These are phyloP conservation scores for Umbelopsis vinacea DNA, from an alignment of 192 early-diverging fungal genomes.

Conservation along the genomic window DNA sequence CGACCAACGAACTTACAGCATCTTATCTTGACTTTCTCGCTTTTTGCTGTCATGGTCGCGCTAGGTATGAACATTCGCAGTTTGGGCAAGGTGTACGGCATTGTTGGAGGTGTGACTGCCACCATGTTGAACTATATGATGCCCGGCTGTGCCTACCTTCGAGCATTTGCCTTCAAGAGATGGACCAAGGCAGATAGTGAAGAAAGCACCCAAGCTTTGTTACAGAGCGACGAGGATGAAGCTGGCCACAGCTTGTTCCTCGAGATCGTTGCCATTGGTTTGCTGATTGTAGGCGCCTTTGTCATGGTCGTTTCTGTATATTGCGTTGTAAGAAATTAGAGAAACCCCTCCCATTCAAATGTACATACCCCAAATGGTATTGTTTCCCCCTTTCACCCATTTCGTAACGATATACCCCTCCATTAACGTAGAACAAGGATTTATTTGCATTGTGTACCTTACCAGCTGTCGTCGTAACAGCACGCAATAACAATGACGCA, in stretches of 20 bases:
- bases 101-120: constrained; percentile 54
- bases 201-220: constrained; percentile 16
- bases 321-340: neutral
- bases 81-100: constrained; percentile 50
- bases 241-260: neutral
- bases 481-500: neutral
- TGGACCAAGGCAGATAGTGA: constrained; percentile 18
- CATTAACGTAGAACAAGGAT: too few species aligned
- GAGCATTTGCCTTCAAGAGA: constrained; percentile 27
- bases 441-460: too few species aligned
- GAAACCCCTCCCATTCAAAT: neutral
- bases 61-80: constrained; percentile 44
- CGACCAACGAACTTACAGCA: constrained; percentile 44
- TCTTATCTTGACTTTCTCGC: constrained; percentile 38
- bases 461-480: too few species aligned
- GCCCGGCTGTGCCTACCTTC: constrained; percentile 47
- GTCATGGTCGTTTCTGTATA: neutral
- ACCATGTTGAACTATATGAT: constrained; percentile 56
- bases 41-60: constrained; percentile 42
- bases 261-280: neutral
- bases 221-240: constrained; percentile 8
- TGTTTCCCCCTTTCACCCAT: too few species aligned
- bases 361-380: neutral
- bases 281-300: constrained; percentile 21
- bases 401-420: too few species aligned